Percentiles rank a stretch among this genome's conserved stretches.
These are phyloP conservation scores for Achaetomium macrosporum DNA, from an alignment of 2,329 filamentous ascomycete genomes.

Conservation along the genomic window DNA sequence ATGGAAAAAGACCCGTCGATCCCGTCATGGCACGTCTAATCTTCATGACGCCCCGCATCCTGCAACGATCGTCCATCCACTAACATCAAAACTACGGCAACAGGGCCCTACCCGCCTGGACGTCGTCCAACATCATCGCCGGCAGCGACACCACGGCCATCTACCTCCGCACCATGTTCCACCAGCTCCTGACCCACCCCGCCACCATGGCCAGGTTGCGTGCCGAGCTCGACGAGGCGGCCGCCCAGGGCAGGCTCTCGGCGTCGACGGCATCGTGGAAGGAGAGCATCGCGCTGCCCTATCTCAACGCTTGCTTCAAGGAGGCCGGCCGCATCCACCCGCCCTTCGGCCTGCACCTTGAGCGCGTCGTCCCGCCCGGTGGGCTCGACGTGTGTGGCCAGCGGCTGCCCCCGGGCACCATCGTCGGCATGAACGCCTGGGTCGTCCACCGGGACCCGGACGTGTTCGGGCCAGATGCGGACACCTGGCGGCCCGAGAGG, in stretches of 20 bases:
- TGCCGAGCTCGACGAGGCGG: not conserved
- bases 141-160: conserved; percentile 14
- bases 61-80: no score
- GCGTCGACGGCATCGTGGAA: not conserved
- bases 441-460: conserved; percentile 51
- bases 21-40: no score
- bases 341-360: conserved; percentile 52
- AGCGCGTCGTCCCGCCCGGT: conserved; percentile 52
- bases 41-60: no score
- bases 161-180: conserved; percentile 10
- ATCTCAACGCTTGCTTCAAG: conserved; percentile 59
- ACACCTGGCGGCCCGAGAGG: conserved; percentile 51
- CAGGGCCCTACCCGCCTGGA: not conserved
- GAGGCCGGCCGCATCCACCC: conserved; percentile 60
- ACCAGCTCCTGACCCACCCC: conserved; percentile 12
- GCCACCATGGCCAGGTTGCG: not conserved
- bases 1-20: no score
- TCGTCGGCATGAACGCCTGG: conserved; percentile 57
- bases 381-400: conserved; percentile 47
- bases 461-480: conserved; percentile 52
- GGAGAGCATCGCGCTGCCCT: conserved; percentile 5
- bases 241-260: not conserved
- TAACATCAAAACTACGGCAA: no score
- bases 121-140: conserved; percentile 16
- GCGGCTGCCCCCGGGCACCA: conserved; percentile 50